Evolutionary conservation across 2,329 filamentous ascomycete genomes (phyloP).

Genomic region (Venturiaceae sp.): DNA sequence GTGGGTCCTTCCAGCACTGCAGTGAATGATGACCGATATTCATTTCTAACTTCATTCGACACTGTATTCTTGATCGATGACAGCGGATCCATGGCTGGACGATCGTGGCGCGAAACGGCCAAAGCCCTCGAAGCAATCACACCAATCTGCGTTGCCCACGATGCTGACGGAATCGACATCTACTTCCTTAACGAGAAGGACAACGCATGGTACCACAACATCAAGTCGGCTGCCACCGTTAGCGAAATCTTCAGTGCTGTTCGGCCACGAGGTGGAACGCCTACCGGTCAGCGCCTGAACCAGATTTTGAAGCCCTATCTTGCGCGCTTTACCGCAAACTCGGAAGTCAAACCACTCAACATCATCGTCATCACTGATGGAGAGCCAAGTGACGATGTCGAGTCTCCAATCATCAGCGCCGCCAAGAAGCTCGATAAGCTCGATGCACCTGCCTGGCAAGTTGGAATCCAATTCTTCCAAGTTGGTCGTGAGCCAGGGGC

Average conservation of each 20-base stretch:
- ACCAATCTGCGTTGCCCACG: slow-evolving; percentile 70
- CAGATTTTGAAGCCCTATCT: slow-evolving; percentile 68
- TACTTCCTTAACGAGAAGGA: slow-evolving; percentile 74
- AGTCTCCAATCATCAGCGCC: slow-evolving; percentile 54
- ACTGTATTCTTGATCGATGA: slow-evolving; percentile 90
- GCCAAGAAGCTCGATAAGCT: slow-evolving; percentile 62
- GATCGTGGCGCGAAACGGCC: slow-evolving; percentile 66
- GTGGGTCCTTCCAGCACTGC: not conserved
- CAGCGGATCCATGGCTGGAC: slow-evolving; percentile 73
- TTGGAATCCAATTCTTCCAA: slow-evolving; percentile 95
- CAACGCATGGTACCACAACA: slow-evolving; percentile 52
- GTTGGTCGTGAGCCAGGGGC: slow-evolving; percentile 67
- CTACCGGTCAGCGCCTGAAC: slow-evolving; percentile 62
- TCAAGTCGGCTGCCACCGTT: slow-evolving; percentile 50
- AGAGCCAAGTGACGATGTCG: slow-evolving; percentile 67
- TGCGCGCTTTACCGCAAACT: slow-evolving; percentile 37
- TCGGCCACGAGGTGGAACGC: slow-evolving; percentile 56
- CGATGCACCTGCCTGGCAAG: slow-evolving; percentile 66
- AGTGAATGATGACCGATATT: slow-evolving; percentile 53
- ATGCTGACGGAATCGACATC: slow-evolving; percentile 79
- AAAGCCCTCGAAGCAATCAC: slow-evolving; percentile 63
- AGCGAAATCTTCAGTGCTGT: slow-evolving; percentile 61
- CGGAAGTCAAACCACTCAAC: slow-evolving; percentile 66
- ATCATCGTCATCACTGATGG: slow-evolving; percentile 93
- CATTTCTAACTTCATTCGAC: slow-evolving; percentile 72